Percentiles rank a stretch among this genome's conserved stretches.
These are phyloP conservation scores for Syzygium jambos DNA, from an alignment of 345 rosid species.

Conservation along the genomic window DNA sequence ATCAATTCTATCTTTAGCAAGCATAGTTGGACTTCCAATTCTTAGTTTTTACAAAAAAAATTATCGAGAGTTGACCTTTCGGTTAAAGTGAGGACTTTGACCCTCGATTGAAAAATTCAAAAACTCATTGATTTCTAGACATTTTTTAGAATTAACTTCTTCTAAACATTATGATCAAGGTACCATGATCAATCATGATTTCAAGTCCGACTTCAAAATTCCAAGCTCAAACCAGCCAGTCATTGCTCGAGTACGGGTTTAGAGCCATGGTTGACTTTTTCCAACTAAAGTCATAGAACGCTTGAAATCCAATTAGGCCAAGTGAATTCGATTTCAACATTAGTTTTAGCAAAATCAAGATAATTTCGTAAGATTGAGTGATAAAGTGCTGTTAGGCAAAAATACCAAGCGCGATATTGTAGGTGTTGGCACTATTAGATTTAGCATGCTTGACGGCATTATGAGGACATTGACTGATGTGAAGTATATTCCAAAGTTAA, in stretches of 20 bases:
- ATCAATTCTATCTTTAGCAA: background rate
- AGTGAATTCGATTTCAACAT: background rate
- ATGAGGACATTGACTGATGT: too few species aligned
- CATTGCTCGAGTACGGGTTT: too few species aligned
- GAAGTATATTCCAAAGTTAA: too few species aligned
- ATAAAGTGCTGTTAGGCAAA: too few species aligned
- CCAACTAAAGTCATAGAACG: background rate
- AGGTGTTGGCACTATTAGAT: too few species aligned
- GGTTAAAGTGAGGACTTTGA: background rate
- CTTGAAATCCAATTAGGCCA: background rate
- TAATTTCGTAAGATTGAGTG: background rate
- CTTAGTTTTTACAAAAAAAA: background rate
- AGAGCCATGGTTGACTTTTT: too few species aligned
- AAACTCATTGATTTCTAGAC: background rate
- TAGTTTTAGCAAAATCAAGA: background rate
- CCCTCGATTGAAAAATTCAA: background rate
- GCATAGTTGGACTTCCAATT: background rate
- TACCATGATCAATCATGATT: background rate
- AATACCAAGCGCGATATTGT: too few species aligned
- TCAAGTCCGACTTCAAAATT: background rate
- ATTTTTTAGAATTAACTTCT: background rate
- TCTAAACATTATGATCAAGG: background rate
- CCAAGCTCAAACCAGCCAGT: background rate
- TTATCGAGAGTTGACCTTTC: background rate
- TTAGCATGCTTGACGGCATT: too few species aligned